A percentile compares a stretch with the other conserved stretches of the same genome.
These are phyloP conservation scores for Blastocystis sp. DNA, from an alignment of 352 stramenopile species.

Conservation along the genomic window DNA sequence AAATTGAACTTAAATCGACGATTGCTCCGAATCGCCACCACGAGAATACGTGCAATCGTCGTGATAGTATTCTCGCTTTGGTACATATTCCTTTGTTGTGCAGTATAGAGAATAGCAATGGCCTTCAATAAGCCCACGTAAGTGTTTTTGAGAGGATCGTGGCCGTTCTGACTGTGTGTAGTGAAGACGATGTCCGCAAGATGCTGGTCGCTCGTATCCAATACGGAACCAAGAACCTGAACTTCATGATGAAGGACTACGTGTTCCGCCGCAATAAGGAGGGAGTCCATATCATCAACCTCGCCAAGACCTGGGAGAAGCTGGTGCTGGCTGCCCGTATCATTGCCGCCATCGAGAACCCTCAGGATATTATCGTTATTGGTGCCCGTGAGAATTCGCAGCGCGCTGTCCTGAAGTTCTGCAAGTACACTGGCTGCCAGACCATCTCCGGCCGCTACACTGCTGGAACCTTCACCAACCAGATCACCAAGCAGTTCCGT, in stretches of 20 bases:
- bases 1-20: conserved; percentile 3
- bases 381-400: conserved; percentile 94
- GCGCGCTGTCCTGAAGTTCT: conserved; percentile 98
- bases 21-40: conserved; percentile 3
- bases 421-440: conserved; percentile 92
- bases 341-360: conserved; percentile 98
- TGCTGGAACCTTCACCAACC: conserved; percentile 99
- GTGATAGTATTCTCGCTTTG: neutral
- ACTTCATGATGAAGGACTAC: conserved; percentile 97
- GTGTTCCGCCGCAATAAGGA: conserved; percentile 96
- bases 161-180: too few species aligned
- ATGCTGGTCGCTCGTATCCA: conserved; percentile 27
- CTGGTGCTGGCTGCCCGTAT: conserved; percentile 94
- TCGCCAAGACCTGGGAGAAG: conserved; percentile 99
- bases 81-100: conserved; percentile 48
- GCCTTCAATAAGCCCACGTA: conserved; percentile 52
- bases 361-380: conserved; percentile 96
- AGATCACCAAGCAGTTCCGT: conserved; percentile 99
- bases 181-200: conserved; percentile 53
- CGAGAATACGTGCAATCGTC: conserved; percentile 10
- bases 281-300: conserved; percentile 98
- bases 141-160: neutral
- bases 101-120: conserved; percentile 31
- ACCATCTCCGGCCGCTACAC: conserved; percentile 97
- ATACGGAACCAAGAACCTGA: conserved; percentile 68